Evolutionary conservation across 2,329 filamentous ascomycete species (phyloP).

Genomic region (Chrysoporthe austroafricana): DNA sequence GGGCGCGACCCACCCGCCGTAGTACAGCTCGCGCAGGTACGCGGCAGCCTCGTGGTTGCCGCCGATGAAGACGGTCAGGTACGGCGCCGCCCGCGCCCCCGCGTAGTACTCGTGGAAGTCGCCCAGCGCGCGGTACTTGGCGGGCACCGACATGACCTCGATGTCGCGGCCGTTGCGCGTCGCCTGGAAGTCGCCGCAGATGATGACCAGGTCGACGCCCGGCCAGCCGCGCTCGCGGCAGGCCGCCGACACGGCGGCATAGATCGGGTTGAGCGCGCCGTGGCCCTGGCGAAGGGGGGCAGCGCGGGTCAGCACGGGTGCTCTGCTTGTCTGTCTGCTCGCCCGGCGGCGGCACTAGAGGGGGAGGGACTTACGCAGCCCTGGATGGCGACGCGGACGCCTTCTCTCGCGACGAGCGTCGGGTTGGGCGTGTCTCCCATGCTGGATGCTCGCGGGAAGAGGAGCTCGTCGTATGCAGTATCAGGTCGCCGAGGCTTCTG

Average conservation of each 20-base stretch:
- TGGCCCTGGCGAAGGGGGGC: conserved; percentile 69
- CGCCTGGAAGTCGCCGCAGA: conserved; percentile 93
- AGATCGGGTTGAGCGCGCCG: conserved; percentile 89
- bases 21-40: conserved; percentile 89
- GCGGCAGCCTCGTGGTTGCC: conserved; percentile 96
- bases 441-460: not conserved
- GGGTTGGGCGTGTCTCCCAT: conserved; percentile 1
- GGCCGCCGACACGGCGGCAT: conserved; percentile 72
- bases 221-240: conserved; percentile 76
- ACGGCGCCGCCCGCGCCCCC: conserved; percentile 76
- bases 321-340: not conserved
- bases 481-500: no score
- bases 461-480: not conserved
- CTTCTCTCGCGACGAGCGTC: conserved; percentile 32
- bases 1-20: conserved; percentile 94
- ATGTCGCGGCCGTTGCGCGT: conserved; percentile 83
- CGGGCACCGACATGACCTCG: conserved; percentile 84
- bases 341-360: not conserved
- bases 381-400: conserved; percentile 27
- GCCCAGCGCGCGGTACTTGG: conserved; percentile 84
- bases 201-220: conserved; percentile 85
- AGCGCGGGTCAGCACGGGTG: no score
- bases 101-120: conserved; percentile 97
- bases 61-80: conserved; percentile 87
- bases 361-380: conserved; percentile 13